Percentiles rank a stretch among this genome's conserved stretches.
phyloP scores from a whole-genome alignment of 768 basidiomycete genomes.

The Gloeopeniophorella convolvens region DNA sequence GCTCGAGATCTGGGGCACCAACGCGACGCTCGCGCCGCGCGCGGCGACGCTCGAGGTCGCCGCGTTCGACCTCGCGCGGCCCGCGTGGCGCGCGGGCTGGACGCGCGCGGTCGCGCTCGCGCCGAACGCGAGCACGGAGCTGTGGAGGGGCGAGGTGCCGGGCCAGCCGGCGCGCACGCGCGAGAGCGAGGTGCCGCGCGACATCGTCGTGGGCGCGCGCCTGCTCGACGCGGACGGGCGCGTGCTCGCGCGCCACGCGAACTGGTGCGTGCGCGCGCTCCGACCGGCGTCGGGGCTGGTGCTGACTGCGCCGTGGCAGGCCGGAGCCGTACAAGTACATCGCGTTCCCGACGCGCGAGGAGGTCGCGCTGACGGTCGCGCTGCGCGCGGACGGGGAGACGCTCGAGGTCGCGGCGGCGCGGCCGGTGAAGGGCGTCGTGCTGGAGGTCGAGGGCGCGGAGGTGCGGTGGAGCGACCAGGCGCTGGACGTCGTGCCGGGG shows the following conservation, averaged over 20 bases:
- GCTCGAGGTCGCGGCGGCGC: conserved; percentile 46
- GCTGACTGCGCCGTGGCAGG: conserved; percentile 40
- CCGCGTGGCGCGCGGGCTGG: conserved; percentile 52
- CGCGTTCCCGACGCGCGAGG: conserved; percentile 59
- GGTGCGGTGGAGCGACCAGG: conserved; percentile 82
- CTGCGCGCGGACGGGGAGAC: conserved; percentile 50
- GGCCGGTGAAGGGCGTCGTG: conserved; percentile 84
- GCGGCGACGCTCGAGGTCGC: conserved; percentile 56
- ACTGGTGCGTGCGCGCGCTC: conserved; percentile 47
- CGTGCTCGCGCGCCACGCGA: conserved; percentile 66
- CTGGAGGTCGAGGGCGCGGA: conserved; percentile 70
- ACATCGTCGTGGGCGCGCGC: conserved; percentile 67
- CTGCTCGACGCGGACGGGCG: conserved; percentile 47
- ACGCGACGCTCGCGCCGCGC: conserved; percentile 58
- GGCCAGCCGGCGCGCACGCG: conserved; percentile 69
- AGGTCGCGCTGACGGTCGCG: conserved; percentile 51
- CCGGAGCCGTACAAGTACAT: conserved; percentile 95
- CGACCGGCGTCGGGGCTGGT: background rate
- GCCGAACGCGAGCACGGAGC: conserved; percentile 76
- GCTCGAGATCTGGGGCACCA: conserved; percentile 86
- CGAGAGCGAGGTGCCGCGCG: conserved; percentile 54
- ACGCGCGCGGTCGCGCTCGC: conserved; percentile 45
- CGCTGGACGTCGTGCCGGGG: conserved; percentile 81
- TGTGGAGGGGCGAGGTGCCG: conserved; percentile 65
- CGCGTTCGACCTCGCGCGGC: conserved; percentile 52